phyloP scores from a whole-genome alignment of 495 filamentous ascomycete species.

The Neurospora terricola region DNA sequence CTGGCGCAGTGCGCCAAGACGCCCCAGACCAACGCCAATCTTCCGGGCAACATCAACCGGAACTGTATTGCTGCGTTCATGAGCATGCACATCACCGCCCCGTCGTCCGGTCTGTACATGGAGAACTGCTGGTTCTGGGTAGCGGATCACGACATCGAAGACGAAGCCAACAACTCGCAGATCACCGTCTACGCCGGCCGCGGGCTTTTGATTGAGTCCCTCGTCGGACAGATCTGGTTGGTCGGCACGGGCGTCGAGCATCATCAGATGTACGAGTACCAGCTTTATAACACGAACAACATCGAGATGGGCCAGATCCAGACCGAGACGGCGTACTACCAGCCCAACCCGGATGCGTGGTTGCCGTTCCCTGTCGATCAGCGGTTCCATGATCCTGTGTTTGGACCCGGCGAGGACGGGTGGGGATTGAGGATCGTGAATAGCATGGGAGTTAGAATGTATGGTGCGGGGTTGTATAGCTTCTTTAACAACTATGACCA shows the following conservation, averaged over 20 bases:
- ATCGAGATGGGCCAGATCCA: slow-evolving; percentile 67
- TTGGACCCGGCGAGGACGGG: slow-evolving; percentile 39
- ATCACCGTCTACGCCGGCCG: slow-evolving; percentile 63
- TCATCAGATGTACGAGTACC: slow-evolving; percentile 68
- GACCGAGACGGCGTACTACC: slow-evolving; percentile 62
- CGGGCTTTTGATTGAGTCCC: slow-evolving; percentile 52
- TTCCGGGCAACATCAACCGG: slow-evolving; percentile 31
- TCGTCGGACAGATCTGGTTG: slow-evolving; percentile 48
- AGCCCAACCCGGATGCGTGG: slow-evolving; percentile 61
- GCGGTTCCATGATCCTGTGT: slow-evolving; percentile 62
- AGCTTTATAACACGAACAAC: slow-evolving; percentile 53
- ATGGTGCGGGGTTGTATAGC: slow-evolving; percentile 55
- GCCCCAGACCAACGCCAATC: slow-evolving; percentile 36
- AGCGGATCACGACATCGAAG: slow-evolving; percentile 67
- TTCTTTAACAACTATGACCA: slow-evolving; percentile 47
- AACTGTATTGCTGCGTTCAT: slow-evolving; percentile 60
- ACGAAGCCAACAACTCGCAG: slow-evolving; percentile 44
- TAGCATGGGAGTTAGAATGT: slow-evolving; percentile 46
- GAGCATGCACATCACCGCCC: slow-evolving; percentile 55
- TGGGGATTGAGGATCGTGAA: slow-evolving; percentile 46
- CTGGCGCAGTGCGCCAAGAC: slow-evolving; percentile 53
- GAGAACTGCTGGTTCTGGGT: slow-evolving; percentile 66
- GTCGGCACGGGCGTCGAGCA: slow-evolving; percentile 52
- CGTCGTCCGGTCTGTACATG: slow-evolving; percentile 43
- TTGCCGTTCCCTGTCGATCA: slow-evolving; percentile 51